phyloP scores from a whole-genome alignment of 2,329 filamentous ascomycete genomes.

The Trichoderma sp. region DNA sequence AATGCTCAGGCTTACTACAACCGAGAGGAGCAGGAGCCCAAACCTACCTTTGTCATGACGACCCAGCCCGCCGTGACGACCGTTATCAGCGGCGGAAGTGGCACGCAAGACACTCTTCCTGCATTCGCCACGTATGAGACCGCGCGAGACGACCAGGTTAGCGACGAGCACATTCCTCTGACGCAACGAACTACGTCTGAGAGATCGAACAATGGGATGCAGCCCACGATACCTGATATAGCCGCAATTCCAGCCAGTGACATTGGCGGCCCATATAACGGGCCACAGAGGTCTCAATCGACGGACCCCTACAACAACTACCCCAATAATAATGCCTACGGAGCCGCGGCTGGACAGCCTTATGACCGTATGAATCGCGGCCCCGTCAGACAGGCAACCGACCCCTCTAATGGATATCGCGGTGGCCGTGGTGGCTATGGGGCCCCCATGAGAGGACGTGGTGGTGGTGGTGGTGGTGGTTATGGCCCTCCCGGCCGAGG shows the following conservation, averaged over 20 bases:
- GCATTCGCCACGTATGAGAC: slow-evolving; percentile 69
- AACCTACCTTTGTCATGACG: slow-evolving; percentile 47
- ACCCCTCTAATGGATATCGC: slow-evolving; percentile 48
- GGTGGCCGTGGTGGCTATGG: slow-evolving; percentile 51
- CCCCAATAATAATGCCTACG: slow-evolving; percentile 52
- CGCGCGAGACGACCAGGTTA: slow-evolving; percentile 63
- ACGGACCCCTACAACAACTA: slow-evolving; percentile 69
- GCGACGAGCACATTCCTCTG: slow-evolving; percentile 72
- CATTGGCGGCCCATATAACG: slow-evolving; percentile 37
- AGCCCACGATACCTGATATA: slow-evolving; percentile 47
- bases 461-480: slow-evolving; percentile 42
- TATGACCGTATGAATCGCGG: slow-evolving; percentile 53
- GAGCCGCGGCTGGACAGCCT: slow-evolving; percentile 51
- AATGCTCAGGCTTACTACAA: slow-evolving; percentile 92
- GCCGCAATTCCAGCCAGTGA: slow-evolving; percentile 33
- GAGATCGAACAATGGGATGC: slow-evolving; percentile 53
- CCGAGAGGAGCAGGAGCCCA: slow-evolving; percentile 61
- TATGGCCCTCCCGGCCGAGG: slow-evolving; percentile 48
- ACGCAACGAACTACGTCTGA: slow-evolving; percentile 67
- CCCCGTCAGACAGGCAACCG: slow-evolving; percentile 54
- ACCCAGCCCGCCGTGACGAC: slow-evolving; percentile 64
- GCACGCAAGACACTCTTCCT: slow-evolving; percentile 53
- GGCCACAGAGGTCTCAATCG: slow-evolving; percentile 47
- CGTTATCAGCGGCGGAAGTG: slow-evolving; percentile 59
- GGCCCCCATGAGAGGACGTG: slow-evolving; percentile 40